Evolutionary conservation across 2,329 filamentous ascomycete species (phyloP).

Genomic region (Fusarium sp.): DNA sequence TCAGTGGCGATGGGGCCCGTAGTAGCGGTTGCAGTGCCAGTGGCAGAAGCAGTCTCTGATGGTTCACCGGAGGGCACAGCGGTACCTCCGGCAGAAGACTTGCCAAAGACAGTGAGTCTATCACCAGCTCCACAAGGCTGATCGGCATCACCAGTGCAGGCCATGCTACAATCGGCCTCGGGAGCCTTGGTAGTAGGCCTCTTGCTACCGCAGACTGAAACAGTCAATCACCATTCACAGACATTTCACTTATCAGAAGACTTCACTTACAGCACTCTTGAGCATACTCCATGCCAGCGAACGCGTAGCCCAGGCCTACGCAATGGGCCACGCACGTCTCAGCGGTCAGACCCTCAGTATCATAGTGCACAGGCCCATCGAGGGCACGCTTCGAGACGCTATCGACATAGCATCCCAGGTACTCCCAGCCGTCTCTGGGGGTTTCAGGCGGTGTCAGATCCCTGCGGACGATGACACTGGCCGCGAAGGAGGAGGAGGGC

Average conservation of each 20-base stretch:
- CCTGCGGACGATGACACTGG: conserved; percentile 30
- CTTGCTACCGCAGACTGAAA: conserved; percentile 49
- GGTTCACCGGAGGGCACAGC: conserved; percentile 8
- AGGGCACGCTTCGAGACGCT: conserved; percentile 34
- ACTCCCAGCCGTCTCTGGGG: conserved; percentile 32
- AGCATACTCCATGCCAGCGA: conserved; percentile 59
- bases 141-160: conserved; percentile 57
- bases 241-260: neutral
- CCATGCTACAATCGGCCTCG: conserved; percentile 55
- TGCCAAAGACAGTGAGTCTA: conserved; percentile 50
- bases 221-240: neutral
- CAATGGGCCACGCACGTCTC: conserved; percentile 59
- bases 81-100: conserved; percentile 13
- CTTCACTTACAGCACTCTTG: conserved; percentile 55
- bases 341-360: conserved; percentile 45
- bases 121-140: conserved; percentile 60
- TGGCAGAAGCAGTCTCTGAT: conserved; percentile 10
- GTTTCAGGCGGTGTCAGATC: conserved; percentile 30
- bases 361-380: conserved; percentile 32
- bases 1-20: conserved; percentile 19
- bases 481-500: conserved; percentile 30
- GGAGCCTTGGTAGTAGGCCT: conserved; percentile 44
- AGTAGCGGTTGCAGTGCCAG: neutral
- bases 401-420: conserved; percentile 39
- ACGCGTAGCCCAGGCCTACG: conserved; percentile 48